Evolutionary conservation across 306 rosid genomes (phyloP), one percentile per base, ranked within the genome.

Genomic region (Fragaria iinumae): DNA sequence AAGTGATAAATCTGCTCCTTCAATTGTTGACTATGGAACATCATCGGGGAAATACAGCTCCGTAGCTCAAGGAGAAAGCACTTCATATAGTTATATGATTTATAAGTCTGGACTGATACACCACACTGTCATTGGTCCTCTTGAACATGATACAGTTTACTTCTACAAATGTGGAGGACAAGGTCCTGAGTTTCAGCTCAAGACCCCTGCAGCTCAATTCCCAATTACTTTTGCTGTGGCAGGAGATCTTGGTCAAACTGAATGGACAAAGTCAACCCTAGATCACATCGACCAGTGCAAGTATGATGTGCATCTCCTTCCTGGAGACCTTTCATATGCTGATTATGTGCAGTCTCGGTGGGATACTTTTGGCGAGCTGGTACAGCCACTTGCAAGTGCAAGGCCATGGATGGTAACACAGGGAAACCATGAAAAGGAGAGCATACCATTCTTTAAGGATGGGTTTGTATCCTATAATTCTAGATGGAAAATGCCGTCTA

Each of bases 331-430:
- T 62, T 82, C 98, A 3, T 94, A 94, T 79, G 98, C 98, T 14
- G 96, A 94, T 81, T 91, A 90, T 71, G 69, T 91, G 29, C 98
- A 94, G 77, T 76, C 27, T 34, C 87, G 83, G 44, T 94, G 98
- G 98, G 98, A 94, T 82, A 75, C 96, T 1, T 94, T 94, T 60
- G 98, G 97, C 47, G 80, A 84, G 86, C 87, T 94, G 12, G 93
- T 94, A 78, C 90, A 94, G 96, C 98, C 96, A 27, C 95, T 91
- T 69, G 98, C 98, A 34, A 92, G 98, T 80, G 65, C 89, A 3
- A 86, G 91, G 74, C 98, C 98, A 8, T 92, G 97, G 97, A 94
- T 94, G 98, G 98, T 94, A 60, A 94, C 98, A 9, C 88, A 92
- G 73, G 98, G 98, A 73, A 94, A 94, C 81, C 97, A 91, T 82